These are phyloP conservation scores for Tripterygium wilfordii DNA, from an alignment of 177 flowering plant species.

Conservation along the genomic window DNA sequence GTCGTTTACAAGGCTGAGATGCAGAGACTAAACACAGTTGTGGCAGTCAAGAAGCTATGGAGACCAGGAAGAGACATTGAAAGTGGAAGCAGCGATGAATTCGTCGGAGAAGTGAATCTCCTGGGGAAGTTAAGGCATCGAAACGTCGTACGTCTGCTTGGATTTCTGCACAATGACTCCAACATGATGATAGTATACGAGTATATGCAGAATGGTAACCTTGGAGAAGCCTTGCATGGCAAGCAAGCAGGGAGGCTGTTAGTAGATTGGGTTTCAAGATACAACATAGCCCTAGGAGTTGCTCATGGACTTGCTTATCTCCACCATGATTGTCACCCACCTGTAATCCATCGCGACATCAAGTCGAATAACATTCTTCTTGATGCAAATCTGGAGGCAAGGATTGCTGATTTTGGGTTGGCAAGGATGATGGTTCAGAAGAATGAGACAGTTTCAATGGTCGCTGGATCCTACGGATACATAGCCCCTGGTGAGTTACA, in stretches of 20 bases:
- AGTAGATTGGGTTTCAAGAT: slow-evolving; percentile 90
- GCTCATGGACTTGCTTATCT: slow-evolving; percentile 95
- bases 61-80: slow-evolving; percentile 52
- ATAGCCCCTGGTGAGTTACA: slow-evolving; percentile 84
- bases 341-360: slow-evolving; percentile 79
- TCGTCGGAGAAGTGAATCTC: slow-evolving; percentile 75
- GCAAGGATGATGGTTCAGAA: slow-evolving; percentile 80
- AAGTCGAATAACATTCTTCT: slow-evolving; percentile 88
- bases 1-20: slow-evolving; percentile 86
- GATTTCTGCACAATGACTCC: slow-evolving; percentile 72
- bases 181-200: slow-evolving; percentile 83
- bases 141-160: slow-evolving; percentile 77
- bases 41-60: slow-evolving; percentile 94
- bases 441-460: slow-evolving; percentile 90
- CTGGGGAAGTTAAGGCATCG: slow-evolving; percentile 80
- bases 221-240: slow-evolving; percentile 88
- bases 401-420: slow-evolving; percentile 90
- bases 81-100: slow-evolving; percentile 48
- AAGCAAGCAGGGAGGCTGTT: slow-evolving; percentile 50
- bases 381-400: slow-evolving; percentile 77
- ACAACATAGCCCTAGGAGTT: slow-evolving; percentile 80
- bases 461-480: slow-evolving; percentile 97
- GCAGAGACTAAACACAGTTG: slow-evolving; percentile 42
- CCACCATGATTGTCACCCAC: slow-evolving; percentile 93
- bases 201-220: slow-evolving; percentile 83